Evolutionary conservation across 2,329 filamentous ascomycete species (phyloP).

Genomic region (Aspergillus fumigatus): DNA sequence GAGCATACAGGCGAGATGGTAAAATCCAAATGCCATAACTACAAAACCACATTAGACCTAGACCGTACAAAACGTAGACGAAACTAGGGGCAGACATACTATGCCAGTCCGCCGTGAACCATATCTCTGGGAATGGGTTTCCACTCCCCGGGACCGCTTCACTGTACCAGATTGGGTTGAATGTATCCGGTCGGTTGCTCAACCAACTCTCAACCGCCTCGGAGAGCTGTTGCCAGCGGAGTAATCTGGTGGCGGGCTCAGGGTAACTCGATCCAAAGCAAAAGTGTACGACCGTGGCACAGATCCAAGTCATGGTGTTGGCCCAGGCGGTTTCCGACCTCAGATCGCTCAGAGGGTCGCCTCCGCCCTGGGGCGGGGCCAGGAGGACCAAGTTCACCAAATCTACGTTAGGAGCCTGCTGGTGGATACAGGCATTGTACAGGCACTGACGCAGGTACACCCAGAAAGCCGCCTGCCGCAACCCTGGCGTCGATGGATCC

Average conservation of each 20-base stretch:
- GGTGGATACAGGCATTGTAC: conserved; percentile 10
- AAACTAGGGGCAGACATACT: no score
- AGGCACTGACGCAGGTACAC: conserved; percentile 11
- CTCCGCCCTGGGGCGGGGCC: background rate
- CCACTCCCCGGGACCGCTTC: no score
- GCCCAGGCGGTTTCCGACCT: conserved; percentile 9
- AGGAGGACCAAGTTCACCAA: background rate
- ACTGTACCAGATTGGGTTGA: background rate
- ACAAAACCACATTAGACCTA: no score
- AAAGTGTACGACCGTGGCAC: conserved; percentile 9
- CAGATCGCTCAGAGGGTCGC: conserved; percentile 7
- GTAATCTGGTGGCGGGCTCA: background rate
- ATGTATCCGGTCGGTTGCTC: no score
- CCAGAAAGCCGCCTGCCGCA: conserved; percentile 11
- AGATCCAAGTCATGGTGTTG: conserved; percentile 11
- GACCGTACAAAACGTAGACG: no score
- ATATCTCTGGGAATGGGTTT: no score
- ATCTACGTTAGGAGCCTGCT: conserved; percentile 10
- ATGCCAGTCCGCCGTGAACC: no score
- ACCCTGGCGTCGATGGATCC: conserved; percentile 7
- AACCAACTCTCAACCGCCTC: no score
- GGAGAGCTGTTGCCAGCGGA: no score
- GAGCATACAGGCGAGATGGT: conserved; percentile 10
- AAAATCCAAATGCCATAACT: conserved; percentile 8
- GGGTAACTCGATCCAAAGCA: conserved; percentile 8